Evolutionary conservation across 306 rosid genomes (phyloP), one percentile per base, ranked within the genome.

Genomic region (Malus sieversii): DNA sequence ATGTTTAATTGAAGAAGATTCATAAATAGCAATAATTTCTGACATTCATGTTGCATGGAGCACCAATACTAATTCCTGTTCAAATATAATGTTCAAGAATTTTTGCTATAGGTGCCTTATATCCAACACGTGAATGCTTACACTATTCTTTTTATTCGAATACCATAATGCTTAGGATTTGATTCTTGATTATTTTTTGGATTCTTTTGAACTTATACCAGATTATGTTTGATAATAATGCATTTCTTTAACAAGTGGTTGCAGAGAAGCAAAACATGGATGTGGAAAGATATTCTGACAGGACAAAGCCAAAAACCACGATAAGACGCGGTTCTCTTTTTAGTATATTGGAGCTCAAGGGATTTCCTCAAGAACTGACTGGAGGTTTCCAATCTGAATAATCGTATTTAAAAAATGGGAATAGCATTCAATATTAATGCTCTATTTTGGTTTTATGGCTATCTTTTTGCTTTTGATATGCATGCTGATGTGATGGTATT

Each of bases 341-440:
- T 32, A 91, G 89, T 71, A 80, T 86, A 81, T 80, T 89, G 77
- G 75, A 25, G 72, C 81, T 70, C 59, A 75, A 76, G 8, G 73
- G 35, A 18, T 89, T 89, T 81, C 88, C 91, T 38, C 57, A 59
- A 72, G 97, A 91, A 80, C 77, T 91, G 75, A 81, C 83, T 79
- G 79, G 65, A 80, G 97, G 92, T 91, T 78, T 57, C 86, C 48
- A 67, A 23, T 69, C 75, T 51, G 38, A 62, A 81, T 77, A 61
- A 15, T 55, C 76, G 44, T 48, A 63, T 33, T 66, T 20, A 22
- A 80, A 79, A 70, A 64, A 18, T 59, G 42, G 70, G 68, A 66
- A 64, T 75, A 55, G 73, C 60, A 64, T 66, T 22, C 15, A 75
- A 77, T 76, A 63, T 59, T n/a, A 65, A 6, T 33, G 35, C 8